Evolutionary conservation across 176 grass and related monocot genomes (phyloP).

Genomic region (Sorghum bicolor): DNA sequence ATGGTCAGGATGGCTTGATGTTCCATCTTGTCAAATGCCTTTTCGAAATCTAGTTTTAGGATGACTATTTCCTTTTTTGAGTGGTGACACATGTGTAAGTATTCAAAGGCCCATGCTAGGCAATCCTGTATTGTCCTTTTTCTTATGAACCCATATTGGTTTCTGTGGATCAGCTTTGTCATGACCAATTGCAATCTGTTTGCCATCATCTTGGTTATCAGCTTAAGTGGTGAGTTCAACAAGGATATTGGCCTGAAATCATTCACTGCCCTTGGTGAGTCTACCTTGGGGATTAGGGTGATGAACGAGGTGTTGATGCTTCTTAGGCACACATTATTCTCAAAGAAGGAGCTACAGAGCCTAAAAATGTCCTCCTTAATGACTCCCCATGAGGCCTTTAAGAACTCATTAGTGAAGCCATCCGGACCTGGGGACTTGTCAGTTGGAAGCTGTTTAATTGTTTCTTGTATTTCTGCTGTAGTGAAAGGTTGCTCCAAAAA

Average conservation of each 20-base stretch:
- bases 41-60: background rate
- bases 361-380: rapidly evolving
- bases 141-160: background rate
- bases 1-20: rapidly evolving
- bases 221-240: background rate
- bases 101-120: too few species aligned
- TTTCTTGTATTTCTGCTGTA: rapidly evolving
- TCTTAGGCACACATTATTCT: rapidly evolving
- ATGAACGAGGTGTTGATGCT: background rate
- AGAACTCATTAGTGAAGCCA: background rate
- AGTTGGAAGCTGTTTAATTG: background rate
- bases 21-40: background rate
- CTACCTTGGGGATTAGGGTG: background rate
- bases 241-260: background rate
- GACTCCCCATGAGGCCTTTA: background rate
- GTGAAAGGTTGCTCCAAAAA: background rate
- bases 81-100: too few species aligned
- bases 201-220: background rate
- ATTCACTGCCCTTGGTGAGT: background rate
- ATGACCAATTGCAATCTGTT: background rate
- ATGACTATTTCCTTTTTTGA: background rate
- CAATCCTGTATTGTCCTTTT: background rate
- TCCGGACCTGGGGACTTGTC: background rate
- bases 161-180: background rate
- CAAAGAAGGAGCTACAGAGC: background rate